These are phyloP conservation scores for Phytophthora palmivora DNA, from an alignment of 352 stramenopile genomes.

Conservation along the genomic window DNA sequence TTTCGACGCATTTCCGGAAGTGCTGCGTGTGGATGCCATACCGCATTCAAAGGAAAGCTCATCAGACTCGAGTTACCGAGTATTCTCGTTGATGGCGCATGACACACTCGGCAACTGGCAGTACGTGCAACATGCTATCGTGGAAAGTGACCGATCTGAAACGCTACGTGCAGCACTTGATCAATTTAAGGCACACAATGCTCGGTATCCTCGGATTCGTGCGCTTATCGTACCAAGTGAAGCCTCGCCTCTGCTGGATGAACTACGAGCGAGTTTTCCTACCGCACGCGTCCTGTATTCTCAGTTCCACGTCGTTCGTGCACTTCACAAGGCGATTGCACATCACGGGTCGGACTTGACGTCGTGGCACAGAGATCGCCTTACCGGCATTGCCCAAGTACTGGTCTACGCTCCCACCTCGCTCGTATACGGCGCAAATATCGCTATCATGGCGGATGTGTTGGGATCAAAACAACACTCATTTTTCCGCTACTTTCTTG, in stretches of 20 bases:
- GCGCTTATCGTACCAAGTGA: slow-evolving; percentile 33
- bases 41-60: background rate
- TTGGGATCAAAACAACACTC: slow-evolving; percentile 36
- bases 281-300: slow-evolving; percentile 39
- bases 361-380: slow-evolving; percentile 45
- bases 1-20: slow-evolving; percentile 43
- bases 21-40: slow-evolving; percentile 36
- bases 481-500: slow-evolving; percentile 36
- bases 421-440: slow-evolving; percentile 31
- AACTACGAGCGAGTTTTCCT: slow-evolving; percentile 32
- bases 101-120: slow-evolving; percentile 47
- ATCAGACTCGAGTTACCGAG: slow-evolving; percentile 30
- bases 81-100: slow-evolving; percentile 43
- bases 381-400: slow-evolving; percentile 37
- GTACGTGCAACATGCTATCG: slow-evolving; percentile 46
- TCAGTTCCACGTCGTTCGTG: slow-evolving; percentile 43
- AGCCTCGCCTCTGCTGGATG: slow-evolving; percentile 14
- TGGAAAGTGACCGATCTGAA: slow-evolving; percentile 42
- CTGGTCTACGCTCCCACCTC: slow-evolving; percentile 43
- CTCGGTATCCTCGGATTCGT: slow-evolving; percentile 29
- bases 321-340: slow-evolving; percentile 40
- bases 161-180: slow-evolving; percentile 33
- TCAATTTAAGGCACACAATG: slow-evolving; percentile 43
- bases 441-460: slow-evolving; percentile 39
- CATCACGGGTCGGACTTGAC: slow-evolving; percentile 34